A percentile compares a stretch with the other conserved stretches of the same genome.
These are phyloP conservation scores for Vanilla planifolia DNA, from an alignment of 106 monocot genomes.

Conservation along the genomic window DNA sequence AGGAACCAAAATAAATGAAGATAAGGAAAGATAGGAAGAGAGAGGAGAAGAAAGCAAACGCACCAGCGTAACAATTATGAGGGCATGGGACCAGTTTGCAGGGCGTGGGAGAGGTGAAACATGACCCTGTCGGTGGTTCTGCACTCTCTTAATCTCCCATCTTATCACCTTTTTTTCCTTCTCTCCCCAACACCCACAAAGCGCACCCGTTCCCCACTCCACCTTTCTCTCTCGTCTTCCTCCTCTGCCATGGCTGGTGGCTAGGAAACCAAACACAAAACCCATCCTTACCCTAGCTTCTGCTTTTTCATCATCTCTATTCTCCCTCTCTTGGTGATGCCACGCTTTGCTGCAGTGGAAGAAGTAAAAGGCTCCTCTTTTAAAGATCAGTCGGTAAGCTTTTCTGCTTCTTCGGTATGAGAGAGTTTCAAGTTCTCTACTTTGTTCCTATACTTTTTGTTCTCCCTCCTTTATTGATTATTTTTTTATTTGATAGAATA, in stretches of 20 bases:
- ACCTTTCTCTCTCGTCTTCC: not conserved
- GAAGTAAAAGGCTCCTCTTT: not conserved
- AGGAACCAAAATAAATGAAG: no score
- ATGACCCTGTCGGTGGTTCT: conserved; percentile 3
- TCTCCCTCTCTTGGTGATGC: not conserved
- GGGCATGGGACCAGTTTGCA: conserved; percentile 5
- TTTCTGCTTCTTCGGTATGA: not conserved
- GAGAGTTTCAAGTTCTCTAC: no score
- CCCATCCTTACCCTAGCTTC: not conserved
- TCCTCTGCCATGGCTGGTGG: not conserved
- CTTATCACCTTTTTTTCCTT: not conserved
- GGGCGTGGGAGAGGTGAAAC: conserved; percentile 3
- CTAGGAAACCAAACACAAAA: not conserved
- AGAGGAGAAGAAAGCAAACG: not conserved
- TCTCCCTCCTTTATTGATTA: not conserved
- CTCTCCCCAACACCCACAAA: no score
- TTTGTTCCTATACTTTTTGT: no score
- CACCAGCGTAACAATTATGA: conserved; percentile 3
- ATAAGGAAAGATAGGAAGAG: not conserved
- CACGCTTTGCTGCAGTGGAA: not conserved
- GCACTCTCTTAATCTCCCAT: not conserved
- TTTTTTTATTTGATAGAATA: no score
- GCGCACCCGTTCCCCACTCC: no score
- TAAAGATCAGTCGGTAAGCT: not conserved
- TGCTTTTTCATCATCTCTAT: no score